These are phyloP conservation scores for Elaeis oleifera DNA, from an alignment of 202 grass and related monocot species.

Conservation along the genomic window DNA sequence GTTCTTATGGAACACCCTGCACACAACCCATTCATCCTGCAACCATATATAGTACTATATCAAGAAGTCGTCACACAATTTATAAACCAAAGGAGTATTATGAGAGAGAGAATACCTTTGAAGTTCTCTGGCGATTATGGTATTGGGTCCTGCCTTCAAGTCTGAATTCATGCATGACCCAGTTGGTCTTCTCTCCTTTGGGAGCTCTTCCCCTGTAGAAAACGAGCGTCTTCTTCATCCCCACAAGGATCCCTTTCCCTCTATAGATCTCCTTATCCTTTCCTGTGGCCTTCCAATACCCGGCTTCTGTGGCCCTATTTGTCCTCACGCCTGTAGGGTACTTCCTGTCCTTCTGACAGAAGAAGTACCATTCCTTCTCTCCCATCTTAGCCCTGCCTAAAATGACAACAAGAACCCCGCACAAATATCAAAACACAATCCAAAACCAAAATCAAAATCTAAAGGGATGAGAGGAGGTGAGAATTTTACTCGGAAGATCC, in stretches of 20 bases:
- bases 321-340: slow-evolving; percentile 60
- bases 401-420: background rate
- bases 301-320: slow-evolving; percentile 50
- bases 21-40: slow-evolving; percentile 74
- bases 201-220: slow-evolving; percentile 65
- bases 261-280: slow-evolving; percentile 66
- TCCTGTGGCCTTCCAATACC: slow-evolving; percentile 77
- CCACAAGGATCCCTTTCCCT: slow-evolving; percentile 37
- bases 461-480: background rate
- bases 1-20: slow-evolving; percentile 67
- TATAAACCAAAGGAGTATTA: background rate
- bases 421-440: slow-evolving; percentile 7
- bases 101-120: slow-evolving; percentile 33
- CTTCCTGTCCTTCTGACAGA: slow-evolving; percentile 64
- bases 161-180: slow-evolving; percentile 33
- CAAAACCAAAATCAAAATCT: background rate
- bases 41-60: background rate
- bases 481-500: slow-evolving; percentile 38
- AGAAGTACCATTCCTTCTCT: slow-evolving; percentile 70
- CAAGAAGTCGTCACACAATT: background rate
- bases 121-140: slow-evolving; percentile 22
- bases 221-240: slow-evolving; percentile 73
- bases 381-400: slow-evolving; percentile 55
- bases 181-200: slow-evolving; percentile 42
- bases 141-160: slow-evolving; percentile 19